phyloP scores from a whole-genome alignment of 129 eudicot genomes.

The Smallanthus sonchifolius region DNA sequence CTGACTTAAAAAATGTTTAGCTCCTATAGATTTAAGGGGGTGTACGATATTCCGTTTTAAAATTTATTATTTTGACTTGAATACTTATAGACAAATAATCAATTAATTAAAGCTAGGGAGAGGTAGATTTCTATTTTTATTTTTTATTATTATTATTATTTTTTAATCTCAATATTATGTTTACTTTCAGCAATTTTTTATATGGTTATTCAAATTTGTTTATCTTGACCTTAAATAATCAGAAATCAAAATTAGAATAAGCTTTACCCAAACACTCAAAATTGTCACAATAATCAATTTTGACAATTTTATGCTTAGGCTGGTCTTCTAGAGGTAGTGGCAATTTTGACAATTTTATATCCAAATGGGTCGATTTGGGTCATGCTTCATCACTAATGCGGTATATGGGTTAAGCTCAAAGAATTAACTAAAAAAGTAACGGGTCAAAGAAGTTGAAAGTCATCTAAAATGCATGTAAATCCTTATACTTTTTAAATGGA shows the following conservation, averaged over 20 bases:
- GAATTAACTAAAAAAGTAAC: neutral
- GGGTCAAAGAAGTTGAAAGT: neutral
- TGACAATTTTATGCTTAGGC: no score
- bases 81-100: no score
- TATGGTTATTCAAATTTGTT: neutral
- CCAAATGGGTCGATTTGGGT: neutral
- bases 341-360: neutral
- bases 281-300: neutral
- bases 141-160: no score
- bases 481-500: neutral
- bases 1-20: neutral
- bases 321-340: no score
- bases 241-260: no score
- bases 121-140: neutral
- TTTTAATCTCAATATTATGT: no score
- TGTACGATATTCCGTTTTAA: neutral
- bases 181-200: neutral
- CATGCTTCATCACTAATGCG: neutral
- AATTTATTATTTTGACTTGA: no score
- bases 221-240: no score
- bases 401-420: neutral
- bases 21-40: neutral
- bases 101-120: neutral
- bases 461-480: neutral
- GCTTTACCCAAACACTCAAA: neutral